Conservation (phyloP, 116 monocot genomes). For the Dioscorea cayenensis region DNA sequence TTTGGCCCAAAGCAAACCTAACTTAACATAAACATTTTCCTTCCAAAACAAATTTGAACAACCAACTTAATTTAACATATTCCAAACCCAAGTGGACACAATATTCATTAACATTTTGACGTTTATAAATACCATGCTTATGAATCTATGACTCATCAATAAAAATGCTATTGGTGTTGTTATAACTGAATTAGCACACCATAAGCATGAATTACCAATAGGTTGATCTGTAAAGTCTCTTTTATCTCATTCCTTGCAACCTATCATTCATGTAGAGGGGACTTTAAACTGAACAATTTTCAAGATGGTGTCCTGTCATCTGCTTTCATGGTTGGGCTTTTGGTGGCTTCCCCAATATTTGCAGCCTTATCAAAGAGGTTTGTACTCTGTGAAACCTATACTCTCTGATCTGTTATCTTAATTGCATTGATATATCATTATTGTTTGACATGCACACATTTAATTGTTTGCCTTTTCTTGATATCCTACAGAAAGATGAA, state of each 20-base stretch:
- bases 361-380: constrained; percentile 92
- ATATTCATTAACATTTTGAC: neutral
- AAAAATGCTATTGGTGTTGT: neutral
- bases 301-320: constrained; percentile 97
- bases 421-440: neutral
- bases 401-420: neutral
- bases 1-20: too few species aligned
- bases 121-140: neutral
- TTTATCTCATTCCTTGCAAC: constrained; percentile 1
- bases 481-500: too few species aligned
- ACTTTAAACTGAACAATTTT: constrained; percentile 81
- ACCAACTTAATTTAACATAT: too few species aligned
- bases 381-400: neutral
- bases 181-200: neutral
- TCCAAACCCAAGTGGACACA: too few species aligned
- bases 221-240: neutral
- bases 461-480: too few species aligned
- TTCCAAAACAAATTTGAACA: too few species aligned
- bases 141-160: neutral
- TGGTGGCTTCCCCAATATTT: constrained; percentile 92
- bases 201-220: neutral
- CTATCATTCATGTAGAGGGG: constrained; percentile 52
- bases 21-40: too few species aligned
- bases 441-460: neutral
- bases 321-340: constrained; percentile 97